Evolutionary conservation across 208 protist species (phyloP), one percentile per base, ranked within the genome.

Genomic region (Leishmania lainsoni): DNA sequence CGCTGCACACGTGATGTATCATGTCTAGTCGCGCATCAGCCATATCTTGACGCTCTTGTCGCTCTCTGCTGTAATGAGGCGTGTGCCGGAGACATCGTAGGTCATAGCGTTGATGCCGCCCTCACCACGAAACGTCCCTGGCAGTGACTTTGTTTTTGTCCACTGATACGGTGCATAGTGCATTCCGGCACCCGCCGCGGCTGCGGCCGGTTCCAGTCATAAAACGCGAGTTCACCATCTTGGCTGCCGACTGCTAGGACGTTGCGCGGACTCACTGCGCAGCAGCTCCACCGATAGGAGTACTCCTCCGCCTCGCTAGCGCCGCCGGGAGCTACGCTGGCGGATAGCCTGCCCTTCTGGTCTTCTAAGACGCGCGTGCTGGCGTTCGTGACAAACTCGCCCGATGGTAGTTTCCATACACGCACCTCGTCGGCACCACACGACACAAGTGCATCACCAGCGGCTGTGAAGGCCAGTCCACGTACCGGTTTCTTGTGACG

Each of bases 401-500:
- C 98, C 17, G 97, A 90, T 5, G 99, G 98, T 59, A 98, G 90
- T 68, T 94, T 89, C 98, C 98, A 99, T 73, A 99, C 93, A 51
- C 99, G 99, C 39, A 99, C 97, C 66, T 99, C 96, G 87, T 99
- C 99, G 0, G 98, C 89, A 17, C 95, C 93, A 59, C 91, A 99
- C 0, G 97, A 98, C 5, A 95, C 95, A 58, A 99, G 99, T n/a
- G 91, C 91, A 66, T 90, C 94, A 79, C 99, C 98, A 29, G 83
- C 87, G 14, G 94, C 91, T 77, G 98, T 97, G 35, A 99, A 35
- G 2, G 90, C 83, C 16, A 99, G 49, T 29, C 94, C 89, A 39
- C 99, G 94, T 12, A 99, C 97, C 29, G 93, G 86, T 86, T 99
- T 99, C 93, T 99, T 99, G 92, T 99, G 99, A 70, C 99, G 96